Percentiles rank a stretch among this genome's conserved stretches.
These are phyloP conservation scores for Naematelia encephala DNA, from an alignment of 768 basidiomycete genomes.

Conservation along the genomic window DNA sequence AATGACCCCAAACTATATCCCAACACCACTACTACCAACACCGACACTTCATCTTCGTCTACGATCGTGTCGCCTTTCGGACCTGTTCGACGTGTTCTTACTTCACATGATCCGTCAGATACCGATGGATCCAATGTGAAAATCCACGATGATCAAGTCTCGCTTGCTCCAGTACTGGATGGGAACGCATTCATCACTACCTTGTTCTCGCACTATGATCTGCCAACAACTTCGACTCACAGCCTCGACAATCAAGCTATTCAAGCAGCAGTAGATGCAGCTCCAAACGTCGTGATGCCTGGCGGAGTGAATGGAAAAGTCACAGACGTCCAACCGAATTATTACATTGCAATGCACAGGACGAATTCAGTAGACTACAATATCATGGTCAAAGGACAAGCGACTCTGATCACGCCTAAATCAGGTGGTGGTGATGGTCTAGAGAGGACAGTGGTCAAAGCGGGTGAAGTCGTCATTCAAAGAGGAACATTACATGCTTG, in stretches of 20 bases:
- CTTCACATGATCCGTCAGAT: slow-evolving; percentile 21
- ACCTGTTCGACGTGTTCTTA: slow-evolving; percentile 25
- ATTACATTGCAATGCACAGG: slow-evolving; percentile 37
- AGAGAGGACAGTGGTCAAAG: slow-evolving; percentile 29
- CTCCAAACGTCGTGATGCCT: slow-evolving; percentile 24
- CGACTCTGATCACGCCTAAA: slow-evolving; percentile 30
- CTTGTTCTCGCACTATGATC: slow-evolving; percentile 21
- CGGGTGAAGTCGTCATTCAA: slow-evolving; percentile 49
- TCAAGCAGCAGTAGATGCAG: slow-evolving; percentile 10
- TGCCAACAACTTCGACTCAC: slow-evolving; percentile 22
- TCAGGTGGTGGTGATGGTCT: slow-evolving; percentile 20
- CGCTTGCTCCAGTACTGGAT: slow-evolving; percentile 16
- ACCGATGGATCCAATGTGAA: slow-evolving; percentile 17
- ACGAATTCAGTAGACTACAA: slow-evolving; percentile 48
- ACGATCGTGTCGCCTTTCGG: too few species aligned
- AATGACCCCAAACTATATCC: too few species aligned
- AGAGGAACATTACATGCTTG: slow-evolving; percentile 48
- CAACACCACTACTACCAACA: too few species aligned
- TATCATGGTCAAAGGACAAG: slow-evolving; percentile 37
- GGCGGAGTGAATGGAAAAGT: slow-evolving; percentile 40
- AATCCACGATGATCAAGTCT: slow-evolving; percentile 17
- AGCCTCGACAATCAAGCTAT: slow-evolving; percentile 16
- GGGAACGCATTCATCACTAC: slow-evolving; percentile 23
- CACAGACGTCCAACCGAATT: slow-evolving; percentile 40
- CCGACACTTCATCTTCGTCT: too few species aligned